Conservation (phyloP, 78 protist species). For the Pelomyxa schiedti region DNA sequence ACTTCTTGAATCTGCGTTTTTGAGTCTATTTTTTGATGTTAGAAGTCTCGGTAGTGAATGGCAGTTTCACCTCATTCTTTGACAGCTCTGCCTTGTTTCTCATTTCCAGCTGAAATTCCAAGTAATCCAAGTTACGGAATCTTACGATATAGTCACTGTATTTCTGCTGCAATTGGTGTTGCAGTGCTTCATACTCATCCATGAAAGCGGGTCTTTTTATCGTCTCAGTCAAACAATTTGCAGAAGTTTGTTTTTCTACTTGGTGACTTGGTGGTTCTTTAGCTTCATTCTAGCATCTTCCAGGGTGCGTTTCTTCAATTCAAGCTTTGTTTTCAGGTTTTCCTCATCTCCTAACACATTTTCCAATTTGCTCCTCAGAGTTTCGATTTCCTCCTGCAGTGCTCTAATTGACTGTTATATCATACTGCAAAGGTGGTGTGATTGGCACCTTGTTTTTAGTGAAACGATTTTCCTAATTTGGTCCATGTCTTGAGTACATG, state of each 20-base stretch:
- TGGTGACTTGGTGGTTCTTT: neutral
- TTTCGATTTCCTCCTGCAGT: neutral
- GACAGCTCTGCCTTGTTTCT: slow-evolving; percentile 8
- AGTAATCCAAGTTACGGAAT: slow-evolving; percentile 32
- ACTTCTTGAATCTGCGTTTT: too few relatives aligned
- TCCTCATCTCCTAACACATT: neutral
- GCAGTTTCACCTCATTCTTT: slow-evolving; percentile 10
- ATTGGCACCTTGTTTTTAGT: too few relatives aligned
- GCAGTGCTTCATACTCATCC: slow-evolving; percentile 58
- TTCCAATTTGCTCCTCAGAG: neutral
- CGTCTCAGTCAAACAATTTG: neutral
- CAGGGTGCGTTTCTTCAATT: neutral
- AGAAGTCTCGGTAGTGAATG: too few relatives aligned
- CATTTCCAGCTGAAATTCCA: slow-evolving; percentile 25
- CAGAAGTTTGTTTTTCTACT: neutral
- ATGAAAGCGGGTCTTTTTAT: slow-evolving; percentile 42
- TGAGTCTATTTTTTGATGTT: too few relatives aligned
- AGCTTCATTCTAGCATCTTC: neutral
- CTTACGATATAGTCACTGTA: slow-evolving; percentile 21
- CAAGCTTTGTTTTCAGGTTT: neutral
- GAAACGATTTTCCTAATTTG: too few relatives aligned
- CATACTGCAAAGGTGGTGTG: too few relatives aligned
- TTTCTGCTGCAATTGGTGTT: slow-evolving; percentile 18
- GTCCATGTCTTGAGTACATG: too few relatives aligned
- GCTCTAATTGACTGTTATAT: neutral